These are phyloP conservation scores for Mucor plumbeus DNA, from an alignment of 371 early-diverging fungal genomes.

Conservation along the genomic window DNA sequence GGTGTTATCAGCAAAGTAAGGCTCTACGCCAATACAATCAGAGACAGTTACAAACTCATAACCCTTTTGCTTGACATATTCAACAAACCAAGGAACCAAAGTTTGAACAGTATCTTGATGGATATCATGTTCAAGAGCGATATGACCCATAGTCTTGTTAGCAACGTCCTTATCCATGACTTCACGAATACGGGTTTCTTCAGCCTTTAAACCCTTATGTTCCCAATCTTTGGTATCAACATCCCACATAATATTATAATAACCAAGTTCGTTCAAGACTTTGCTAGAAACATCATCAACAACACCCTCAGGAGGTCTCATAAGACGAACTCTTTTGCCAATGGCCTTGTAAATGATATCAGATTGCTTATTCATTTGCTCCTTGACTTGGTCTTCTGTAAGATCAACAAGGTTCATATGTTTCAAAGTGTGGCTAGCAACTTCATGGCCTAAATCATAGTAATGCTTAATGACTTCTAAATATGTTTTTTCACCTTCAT, in stretches of 20 bases:
- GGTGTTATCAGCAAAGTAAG: slow-evolving; percentile 10
- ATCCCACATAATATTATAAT: slow-evolving; percentile 59
- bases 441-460: slow-evolving; percentile 29
- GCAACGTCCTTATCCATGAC: slow-evolving; percentile 24
- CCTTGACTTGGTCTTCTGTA: slow-evolving; percentile 16
- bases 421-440: slow-evolving; percentile 33
- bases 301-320: slow-evolving; percentile 61
- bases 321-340: slow-evolving; percentile 16
- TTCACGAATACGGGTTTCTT: slow-evolving; percentile 20
- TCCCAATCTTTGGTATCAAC: slow-evolving; percentile 62
- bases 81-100: slow-evolving; percentile 44
- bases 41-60: slow-evolving; percentile 46
- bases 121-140: slow-evolving; percentile 50
- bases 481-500: slow-evolving; percentile 30
- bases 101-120: slow-evolving; percentile 40
- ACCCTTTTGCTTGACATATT: slow-evolving; percentile 35
- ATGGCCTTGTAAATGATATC: slow-evolving; percentile 32
- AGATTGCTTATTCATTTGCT: slow-evolving; percentile 28
- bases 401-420: slow-evolving; percentile 24
- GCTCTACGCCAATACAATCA: slow-evolving; percentile 38
- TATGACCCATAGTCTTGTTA: slow-evolving; percentile 36
- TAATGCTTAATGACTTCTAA: slow-evolving; percentile 31
- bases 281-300: slow-evolving; percentile 36
- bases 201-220: slow-evolving; percentile 23
- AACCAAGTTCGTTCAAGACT: slow-evolving; percentile 50